Evolutionary conservation across 768 basidiomycete genomes (phyloP).

Genomic region (Kwoniella sp.): DNA sequence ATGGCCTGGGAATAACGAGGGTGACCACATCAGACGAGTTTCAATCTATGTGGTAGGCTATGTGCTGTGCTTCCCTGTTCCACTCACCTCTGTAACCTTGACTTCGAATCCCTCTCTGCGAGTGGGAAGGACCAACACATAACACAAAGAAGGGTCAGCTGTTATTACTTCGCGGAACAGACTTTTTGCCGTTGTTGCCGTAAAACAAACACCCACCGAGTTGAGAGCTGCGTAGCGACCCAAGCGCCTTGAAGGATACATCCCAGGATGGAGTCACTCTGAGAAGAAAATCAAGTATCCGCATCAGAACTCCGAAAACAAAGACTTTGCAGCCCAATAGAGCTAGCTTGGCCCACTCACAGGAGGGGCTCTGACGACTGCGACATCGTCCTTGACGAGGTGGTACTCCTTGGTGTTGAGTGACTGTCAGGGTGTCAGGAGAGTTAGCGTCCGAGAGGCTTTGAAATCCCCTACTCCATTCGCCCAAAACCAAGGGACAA

Average conservation of each 20-base stretch:
- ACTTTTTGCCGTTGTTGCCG: too few species aligned
- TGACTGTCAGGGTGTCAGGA: conserved; percentile 26
- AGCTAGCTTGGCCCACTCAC: conserved; percentile 68
- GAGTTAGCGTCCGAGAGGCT: conserved; percentile 2
- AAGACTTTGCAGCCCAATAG: too few species aligned
- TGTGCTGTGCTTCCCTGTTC: too few species aligned
- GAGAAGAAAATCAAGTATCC: neutral
- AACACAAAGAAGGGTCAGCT: too few species aligned
- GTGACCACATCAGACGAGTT: conserved; percentile 5
- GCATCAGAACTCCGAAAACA: conserved; percentile 8
- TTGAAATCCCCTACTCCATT: conserved; percentile 75
- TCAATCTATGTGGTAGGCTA: neutral
- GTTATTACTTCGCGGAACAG: too few species aligned
- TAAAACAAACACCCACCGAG: conserved; percentile 61
- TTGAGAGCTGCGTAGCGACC: conserved; percentile 87
- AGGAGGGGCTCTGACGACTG: conserved; percentile 79
- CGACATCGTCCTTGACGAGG: conserved; percentile 59
- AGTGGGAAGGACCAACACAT: neutral
- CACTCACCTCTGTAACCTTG: conserved; percentile 69
- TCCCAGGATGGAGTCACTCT: conserved; percentile 67
- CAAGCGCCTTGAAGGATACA: conserved; percentile 84
- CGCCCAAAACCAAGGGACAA: neutral
- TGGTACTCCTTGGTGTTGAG: conserved; percentile 43
- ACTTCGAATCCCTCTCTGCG: conserved; percentile 86
- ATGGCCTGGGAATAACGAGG: conserved; percentile 70